Conservation (phyloP, 805 yeast genomes). For the Yamadazyma insecticola region DNA sequence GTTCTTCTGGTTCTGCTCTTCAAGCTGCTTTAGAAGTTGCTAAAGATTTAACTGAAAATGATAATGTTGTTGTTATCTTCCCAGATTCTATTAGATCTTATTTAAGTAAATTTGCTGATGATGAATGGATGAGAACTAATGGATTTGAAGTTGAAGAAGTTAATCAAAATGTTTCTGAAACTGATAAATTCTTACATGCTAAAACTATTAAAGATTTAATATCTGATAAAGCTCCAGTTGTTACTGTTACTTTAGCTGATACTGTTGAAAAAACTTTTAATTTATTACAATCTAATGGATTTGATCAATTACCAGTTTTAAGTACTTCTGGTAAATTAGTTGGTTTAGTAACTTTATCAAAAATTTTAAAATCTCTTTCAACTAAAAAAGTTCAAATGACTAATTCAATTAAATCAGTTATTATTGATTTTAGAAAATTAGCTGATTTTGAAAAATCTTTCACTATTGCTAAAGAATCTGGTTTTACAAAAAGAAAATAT, state of each 20-base stretch:
- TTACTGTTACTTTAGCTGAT: constrained; percentile 60
- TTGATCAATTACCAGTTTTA: constrained; percentile 82
- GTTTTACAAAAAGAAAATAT: constrained; percentile 61
- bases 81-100: constrained; percentile 87
- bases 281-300: constrained; percentile 68
- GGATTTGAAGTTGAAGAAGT: constrained; percentile 58
- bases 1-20: constrained; percentile 83
- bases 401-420: constrained; percentile 53
- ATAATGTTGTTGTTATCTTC: constrained; percentile 72
- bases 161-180: constrained; percentile 33
- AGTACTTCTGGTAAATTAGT: constrained; percentile 54
- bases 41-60: constrained; percentile 65
- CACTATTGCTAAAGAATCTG: constrained; percentile 51
- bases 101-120: constrained; percentile 82
- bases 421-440: constrained; percentile 71
- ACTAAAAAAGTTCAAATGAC: constrained; percentile 53
- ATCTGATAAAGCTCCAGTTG: constrained; percentile 66
- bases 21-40: constrained; percentile 72
- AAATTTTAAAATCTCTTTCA: constrained; percentile 62
- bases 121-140: constrained; percentile 83
- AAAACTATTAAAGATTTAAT: constrained; percentile 62
- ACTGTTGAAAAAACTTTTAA: constrained; percentile 62
- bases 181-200: constrained; percentile 35
- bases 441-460: constrained; percentile 63
- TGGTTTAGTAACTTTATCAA: constrained; percentile 75